These are phyloP conservation scores for Metarhizium sp. DNA, from an alignment of 2,329 filamentous ascomycete species.

Conservation along the genomic window DNA sequence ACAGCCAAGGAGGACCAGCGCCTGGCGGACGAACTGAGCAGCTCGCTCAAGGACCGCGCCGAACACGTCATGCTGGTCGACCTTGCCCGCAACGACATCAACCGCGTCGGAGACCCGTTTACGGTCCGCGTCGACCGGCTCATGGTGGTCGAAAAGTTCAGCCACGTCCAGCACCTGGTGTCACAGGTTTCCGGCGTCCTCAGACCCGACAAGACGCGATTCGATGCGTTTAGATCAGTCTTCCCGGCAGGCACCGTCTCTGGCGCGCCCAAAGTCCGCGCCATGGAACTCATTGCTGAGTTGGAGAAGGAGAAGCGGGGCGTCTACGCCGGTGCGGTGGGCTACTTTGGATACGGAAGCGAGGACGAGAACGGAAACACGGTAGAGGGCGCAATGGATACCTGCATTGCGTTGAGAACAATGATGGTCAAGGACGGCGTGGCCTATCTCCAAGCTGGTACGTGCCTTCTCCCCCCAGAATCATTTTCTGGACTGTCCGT, in stretches of 20 bases:
- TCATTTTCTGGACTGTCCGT: not conserved
- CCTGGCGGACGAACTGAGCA: conserved; percentile 67
- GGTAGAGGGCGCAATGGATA: conserved; percentile 84
- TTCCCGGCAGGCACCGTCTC: conserved; percentile 96
- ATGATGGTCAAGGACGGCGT: conserved; percentile 91
- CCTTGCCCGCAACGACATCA: conserved; percentile 90
- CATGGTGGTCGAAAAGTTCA: conserved; percentile 92
- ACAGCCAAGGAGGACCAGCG: conserved; percentile 72
- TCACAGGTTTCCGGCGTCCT: conserved; percentile 92
- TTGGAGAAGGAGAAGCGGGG: conserved; percentile 89
- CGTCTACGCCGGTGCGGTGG: conserved; percentile 90
- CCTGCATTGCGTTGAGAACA: conserved; percentile 70
- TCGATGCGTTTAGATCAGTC: conserved; percentile 92
- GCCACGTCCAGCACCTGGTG: conserved; percentile 93
- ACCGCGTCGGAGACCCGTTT: conserved; percentile 84
- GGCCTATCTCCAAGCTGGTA: conserved; percentile 78
- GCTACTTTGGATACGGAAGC: conserved; percentile 85
- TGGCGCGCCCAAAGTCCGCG: conserved; percentile 88
- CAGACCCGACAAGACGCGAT: conserved; percentile 73
- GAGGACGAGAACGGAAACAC: conserved; percentile 54
- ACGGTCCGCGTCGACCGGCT: conserved; percentile 86
- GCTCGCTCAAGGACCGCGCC: conserved; percentile 81
- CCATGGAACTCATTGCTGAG: conserved; percentile 96
- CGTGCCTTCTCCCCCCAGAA: conserved; percentile 15
- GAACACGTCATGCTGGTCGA: conserved; percentile 98